Conservation (phyloP, 2,329 filamentous ascomycete genomes). For the Saccharata proteae region DNA sequence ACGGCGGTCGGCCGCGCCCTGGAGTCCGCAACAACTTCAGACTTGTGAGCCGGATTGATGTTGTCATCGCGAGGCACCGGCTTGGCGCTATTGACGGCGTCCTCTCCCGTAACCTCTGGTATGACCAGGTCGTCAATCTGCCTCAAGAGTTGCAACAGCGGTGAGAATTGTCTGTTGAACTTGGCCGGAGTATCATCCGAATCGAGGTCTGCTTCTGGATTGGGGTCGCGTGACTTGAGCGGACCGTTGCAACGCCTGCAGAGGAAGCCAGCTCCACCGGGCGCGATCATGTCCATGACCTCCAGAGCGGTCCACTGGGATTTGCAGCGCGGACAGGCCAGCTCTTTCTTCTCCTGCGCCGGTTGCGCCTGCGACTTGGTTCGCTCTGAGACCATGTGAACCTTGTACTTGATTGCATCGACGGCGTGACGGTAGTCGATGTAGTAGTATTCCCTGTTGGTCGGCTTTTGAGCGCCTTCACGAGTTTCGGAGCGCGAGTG, state of each 20-base stretch:
- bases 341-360: conserved; percentile 77
- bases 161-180: conserved; percentile 67
- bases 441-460: conserved; percentile 89
- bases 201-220: conserved; percentile 35
- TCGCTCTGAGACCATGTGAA: conserved; percentile 76
- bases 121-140: conserved; percentile 65
- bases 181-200: conserved; percentile 40
- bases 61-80: conserved; percentile 55
- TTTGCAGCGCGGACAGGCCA: conserved; percentile 69
- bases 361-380: conserved; percentile 76
- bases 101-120: conserved; percentile 61
- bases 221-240: conserved; percentile 34
- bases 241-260: conserved; percentile 66
- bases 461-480: conserved; percentile 69
- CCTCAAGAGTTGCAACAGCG: conserved; percentile 63
- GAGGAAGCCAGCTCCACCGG: conserved; percentile 49
- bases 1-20: conserved; percentile 53
- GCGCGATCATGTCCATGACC: conserved; percentile 64
- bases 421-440: conserved; percentile 91
- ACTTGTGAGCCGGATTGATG: conserved; percentile 49
- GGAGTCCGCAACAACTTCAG: conserved; percentile 44
- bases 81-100: conserved; percentile 49
- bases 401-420: conserved; percentile 90
- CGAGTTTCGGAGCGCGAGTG: conserved; percentile 65
- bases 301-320: conserved; percentile 84